Base-by-base conservation (phyloP, 257 asterid species). In the Solanum etuberosum region DNA sequence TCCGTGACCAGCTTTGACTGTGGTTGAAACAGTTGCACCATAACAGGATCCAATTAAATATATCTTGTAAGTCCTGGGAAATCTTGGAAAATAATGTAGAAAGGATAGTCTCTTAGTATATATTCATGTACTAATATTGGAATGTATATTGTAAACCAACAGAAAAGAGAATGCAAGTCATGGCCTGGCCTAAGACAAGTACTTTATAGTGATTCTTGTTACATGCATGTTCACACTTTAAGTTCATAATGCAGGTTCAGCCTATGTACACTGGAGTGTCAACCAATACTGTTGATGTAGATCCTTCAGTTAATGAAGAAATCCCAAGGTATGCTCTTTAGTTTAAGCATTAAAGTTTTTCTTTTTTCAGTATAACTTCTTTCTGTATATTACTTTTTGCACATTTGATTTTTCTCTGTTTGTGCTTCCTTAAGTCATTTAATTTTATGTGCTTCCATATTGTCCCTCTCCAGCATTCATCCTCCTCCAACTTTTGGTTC, bases 401-500 rank as follows among this genome's bases (percentile, higher is more conserved):
- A 32, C 25, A 40, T 42, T 77, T 78, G 35, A 20, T 14, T 40
- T 82, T 31, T 23, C 32, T 9, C 25, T 38, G 11, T 48, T 48
- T 61, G 65, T 48, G 74, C 31, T 31, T 48, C 83, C 43, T 9
- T 57, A 6, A 14, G 32, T 65, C 29, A 9, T 70, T 43, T 54
- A 34, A 25, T 46, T 86, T 11, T 51, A 11, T 35, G 81, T 9
- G 77, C 15, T 87, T 61, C 83, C 37, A 25, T 83, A 20, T 40
- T 80, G 74, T 59, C 68, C 38, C 84, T 77, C 40, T 68, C 29
- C 88, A 92, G 94, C 86, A 86, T 59, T 84, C 93, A 90, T 84
- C 91, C 92, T 10, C 94, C 93, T 35, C 94, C 94, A 59, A 91
- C 94, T n/a, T 92, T 92, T 86, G 94, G 94, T 83, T 90, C 94